Evolutionary conservation across 2,329 filamentous ascomycete species (phyloP).

Genomic region (Trichoderma brevicompactum): DNA sequence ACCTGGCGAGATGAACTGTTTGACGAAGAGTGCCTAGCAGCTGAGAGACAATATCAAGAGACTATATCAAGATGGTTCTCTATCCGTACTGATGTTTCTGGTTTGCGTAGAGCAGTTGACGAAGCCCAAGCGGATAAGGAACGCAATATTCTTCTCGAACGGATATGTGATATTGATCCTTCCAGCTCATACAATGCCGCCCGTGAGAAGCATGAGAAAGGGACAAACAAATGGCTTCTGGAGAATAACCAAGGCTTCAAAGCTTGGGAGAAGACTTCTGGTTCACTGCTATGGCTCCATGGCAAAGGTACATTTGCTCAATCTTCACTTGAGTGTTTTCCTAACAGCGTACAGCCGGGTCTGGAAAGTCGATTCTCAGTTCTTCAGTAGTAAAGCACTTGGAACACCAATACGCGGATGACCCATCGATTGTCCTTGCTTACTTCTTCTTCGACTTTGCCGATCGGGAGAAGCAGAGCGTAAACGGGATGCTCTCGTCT

Average conservation of each 20-base stretch:
- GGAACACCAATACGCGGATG: background rate
- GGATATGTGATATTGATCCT: conserved; percentile 10
- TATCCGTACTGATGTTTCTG: background rate
- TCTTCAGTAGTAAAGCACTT: background rate
- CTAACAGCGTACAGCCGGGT: background rate
- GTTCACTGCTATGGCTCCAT: conserved; percentile 18
- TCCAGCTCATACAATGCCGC: conserved; percentile 10
- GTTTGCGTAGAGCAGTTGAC: background rate
- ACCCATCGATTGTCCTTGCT: background rate
- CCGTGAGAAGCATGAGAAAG: background rate
- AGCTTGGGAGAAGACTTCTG: background rate
- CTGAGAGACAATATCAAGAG: background rate
- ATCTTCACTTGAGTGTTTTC: background rate
- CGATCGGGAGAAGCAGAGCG: background rate
- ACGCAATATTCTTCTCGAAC: background rate
- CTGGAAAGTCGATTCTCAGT: background rate
- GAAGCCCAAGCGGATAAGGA: background rate
- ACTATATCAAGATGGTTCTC: background rate
- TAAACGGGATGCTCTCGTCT: background rate
- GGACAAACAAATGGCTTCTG: conserved; percentile 4
- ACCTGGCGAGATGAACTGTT: background rate
- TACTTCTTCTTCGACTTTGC: background rate
- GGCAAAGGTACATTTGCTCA: conserved; percentile 9
- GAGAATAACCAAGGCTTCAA: background rate
- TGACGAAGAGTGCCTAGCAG: background rate